Base-by-base conservation (phyloP, 2,329 filamentous ascomycete species). In the Apiospora saccharicola region DNA sequence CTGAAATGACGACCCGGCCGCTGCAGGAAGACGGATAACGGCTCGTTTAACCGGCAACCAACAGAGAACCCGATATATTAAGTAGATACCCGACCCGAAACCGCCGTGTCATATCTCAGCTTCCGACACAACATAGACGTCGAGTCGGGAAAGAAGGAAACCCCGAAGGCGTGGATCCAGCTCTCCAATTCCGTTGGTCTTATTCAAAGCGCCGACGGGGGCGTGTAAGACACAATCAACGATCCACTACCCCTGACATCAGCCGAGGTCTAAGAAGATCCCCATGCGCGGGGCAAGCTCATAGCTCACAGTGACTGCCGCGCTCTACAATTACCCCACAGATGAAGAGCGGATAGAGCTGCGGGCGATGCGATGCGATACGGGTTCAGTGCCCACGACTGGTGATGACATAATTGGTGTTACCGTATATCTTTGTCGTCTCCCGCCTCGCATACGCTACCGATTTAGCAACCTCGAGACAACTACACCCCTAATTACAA, bases 401-500 rank as follows among this genome's bases (percentile, higher is more conserved):
- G 51, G 6, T 34, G 51, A 57, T 57, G 51, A 57, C 51, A 57
- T 61, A 61, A 61, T 61, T 37, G 53, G 30, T 37, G 8, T 4
- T 30, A 30, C n/a, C 6, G 24, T 12, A 51, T 51, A 22, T 22
- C 22, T 24, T 51, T 41, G 37, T 7, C 51, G n/a, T 34, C 14
- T 34, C 26, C 1, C 12, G 6, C 34, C 51, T 14, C 24, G 30
- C 24, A 30, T 16, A 6, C 26, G 16, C 37, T 5, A 10, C 51
- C 51, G 7, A 3, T 5, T 14, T 57, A 19, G 7, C 30, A 37
- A 61, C 30, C 53, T 61, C 53, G 53, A 30, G 26, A 34, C 26
- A 34, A 57, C 51, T 57, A 16, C 26, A 57, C 24, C 51, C 51
- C 51, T 57, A 26, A 34, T 57, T 34, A 57, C 51, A 57, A 57